Base-by-base conservation (phyloP, 495 filamentous ascomycete species). In the Tuber umbilicatum region DNA sequence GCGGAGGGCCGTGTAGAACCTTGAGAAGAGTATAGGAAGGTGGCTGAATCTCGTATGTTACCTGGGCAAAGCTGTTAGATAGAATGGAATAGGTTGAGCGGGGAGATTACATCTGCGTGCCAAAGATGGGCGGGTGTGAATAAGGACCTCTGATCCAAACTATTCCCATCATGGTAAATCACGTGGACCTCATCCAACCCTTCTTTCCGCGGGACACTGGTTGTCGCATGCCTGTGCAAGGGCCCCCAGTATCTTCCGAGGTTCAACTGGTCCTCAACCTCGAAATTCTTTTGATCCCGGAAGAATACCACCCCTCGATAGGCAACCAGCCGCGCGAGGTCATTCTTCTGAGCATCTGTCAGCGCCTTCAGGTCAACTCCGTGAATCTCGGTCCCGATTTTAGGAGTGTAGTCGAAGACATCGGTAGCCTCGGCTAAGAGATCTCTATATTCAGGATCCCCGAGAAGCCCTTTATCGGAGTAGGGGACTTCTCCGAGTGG, bases 41-140 rank as follows among this genome's bases (percentile, higher is more conserved):
- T n/a, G 92, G 91, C 79, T 93, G 91, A 45, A 90, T 83, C 81
- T 94, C 92, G 72, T 92, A 93, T 0, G 91, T 91, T 14, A 90
- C 88, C 83, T 90, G 80, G 1, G 1, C 78, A 84, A 69, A 31
- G 16, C 78, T 83, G 77, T 72, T 82, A 84, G 69, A 27, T 69
- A 47, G 14, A 21, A 64, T 16, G 35, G 43, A 21, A 31, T n/a
- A 40, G 5, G 35, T 5, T 38, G 16, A 47, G 71, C 23, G 37
- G 70, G n/a, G 72, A 83, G 79, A 82, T 86, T 71, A 80, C 89
- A 79, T 91, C 89, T 43, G 89, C 87, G 76, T 91, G 89, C 88
- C 89, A 90, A 16, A 89, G 73, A 83, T 91, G 85, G 81, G 86
- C 81, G 47, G 85, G 84, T 71, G 86, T 77, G 79, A 86, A 83